Evolutionary conservation across 345 rosid species (phyloP).

Genomic region (Excoecaria cochinchinensis): DNA sequence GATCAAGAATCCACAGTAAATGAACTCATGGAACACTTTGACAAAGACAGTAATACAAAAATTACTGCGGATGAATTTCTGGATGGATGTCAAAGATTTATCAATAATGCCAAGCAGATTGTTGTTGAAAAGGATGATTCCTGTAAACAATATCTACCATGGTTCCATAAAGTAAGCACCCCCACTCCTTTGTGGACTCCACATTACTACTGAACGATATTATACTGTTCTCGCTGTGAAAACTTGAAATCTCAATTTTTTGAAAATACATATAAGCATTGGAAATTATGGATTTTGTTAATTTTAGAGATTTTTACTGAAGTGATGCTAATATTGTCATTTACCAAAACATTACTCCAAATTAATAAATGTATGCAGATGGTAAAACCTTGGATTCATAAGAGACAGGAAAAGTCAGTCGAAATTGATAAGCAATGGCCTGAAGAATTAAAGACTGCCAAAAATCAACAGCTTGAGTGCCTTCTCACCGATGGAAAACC

Average conservation of each 20-base stretch:
- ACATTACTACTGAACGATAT: no score
- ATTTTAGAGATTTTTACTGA: no score
- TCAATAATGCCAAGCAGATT: not conserved
- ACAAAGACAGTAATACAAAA: not conserved
- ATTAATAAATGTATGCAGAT: not conserved
- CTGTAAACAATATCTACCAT: not conserved
- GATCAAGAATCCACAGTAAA: not conserved
- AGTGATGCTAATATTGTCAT: no score
- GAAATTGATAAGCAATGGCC: conserved; percentile 4
- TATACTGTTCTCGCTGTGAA: no score
- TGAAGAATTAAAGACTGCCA: not conserved
- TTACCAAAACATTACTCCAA: not conserved
- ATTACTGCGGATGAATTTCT: conserved; percentile 13
- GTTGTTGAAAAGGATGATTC: not conserved
- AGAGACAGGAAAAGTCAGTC: not conserved
- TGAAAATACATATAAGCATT: no score
- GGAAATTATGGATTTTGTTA: no score
- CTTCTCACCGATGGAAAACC: conserved; percentile 20
- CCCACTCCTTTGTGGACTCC: not conserved
- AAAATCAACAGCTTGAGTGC: conserved; percentile 3
- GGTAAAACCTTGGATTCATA: conserved; percentile 6
- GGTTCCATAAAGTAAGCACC: conserved; percentile 3
- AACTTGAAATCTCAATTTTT: no score
- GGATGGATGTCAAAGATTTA: not conserved
- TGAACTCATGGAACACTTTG: conserved; percentile 6